Base-by-base conservation (phyloP, 176 grass and related monocot genomes). In the Avena atlantica region DNA sequence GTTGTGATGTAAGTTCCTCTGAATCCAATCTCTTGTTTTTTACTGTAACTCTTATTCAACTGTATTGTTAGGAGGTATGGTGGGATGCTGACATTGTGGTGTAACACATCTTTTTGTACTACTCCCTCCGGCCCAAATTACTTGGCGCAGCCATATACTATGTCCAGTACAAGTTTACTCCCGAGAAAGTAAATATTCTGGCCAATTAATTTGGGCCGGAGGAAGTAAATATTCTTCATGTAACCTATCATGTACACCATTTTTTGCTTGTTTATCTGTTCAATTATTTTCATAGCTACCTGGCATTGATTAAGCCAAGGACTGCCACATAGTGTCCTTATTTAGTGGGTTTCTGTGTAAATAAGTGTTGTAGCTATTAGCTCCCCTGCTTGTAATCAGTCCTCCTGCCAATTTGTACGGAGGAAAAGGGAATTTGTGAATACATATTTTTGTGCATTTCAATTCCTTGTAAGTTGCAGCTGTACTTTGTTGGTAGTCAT, bases 1-100 rank as follows among this genome's bases (percentile, higher is more conserved):
- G 80, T 80, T 91, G 80, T 90, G 71, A 90, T 94, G 93, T 92
- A 92, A 94, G 93, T 92, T 70, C 78, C 40, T 79, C 70, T 87
- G 37, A 56, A 81, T 82, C 79, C 85, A 78, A 83, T 62, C 81
- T 61, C 81, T 85, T 89, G 73, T 74, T 82, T 84, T 83, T 57
- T 24, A 79, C 14, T 82, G 70, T 89, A 86, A 79, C 31, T 70
- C 56, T 48, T 55, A 15, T 78, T 86, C 62, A 56, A 45, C 19
- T 90, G 84, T 83, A 87, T 60, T 74, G 64, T 70, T 86, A 63
- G 40, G 42, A 83, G 45, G 84, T 77, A 85, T 73, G 15, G 57
- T 78, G 19, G 56, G 44, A 83, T 80, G 8, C n/a, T 74, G 56
- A 11, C 53, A 85, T 66, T 42, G 51, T 79, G 64, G 31, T 90